Evolutionary conservation across 2,329 filamentous ascomycete species (phyloP).

Genomic region (Xylaria sp.): DNA sequence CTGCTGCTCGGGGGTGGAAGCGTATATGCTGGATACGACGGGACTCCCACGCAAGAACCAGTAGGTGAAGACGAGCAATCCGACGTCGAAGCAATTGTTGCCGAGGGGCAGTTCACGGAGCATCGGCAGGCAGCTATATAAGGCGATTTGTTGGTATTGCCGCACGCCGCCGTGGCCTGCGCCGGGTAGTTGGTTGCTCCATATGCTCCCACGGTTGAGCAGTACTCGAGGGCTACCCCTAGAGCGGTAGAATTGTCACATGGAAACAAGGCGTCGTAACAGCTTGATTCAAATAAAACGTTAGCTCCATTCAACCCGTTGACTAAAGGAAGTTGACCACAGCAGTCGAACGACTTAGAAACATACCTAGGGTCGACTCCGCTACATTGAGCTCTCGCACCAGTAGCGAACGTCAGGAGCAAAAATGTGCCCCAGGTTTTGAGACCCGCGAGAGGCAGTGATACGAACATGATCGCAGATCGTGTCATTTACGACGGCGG

Average conservation of each 20-base stretch:
- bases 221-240: conserved; percentile 39
- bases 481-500: background rate
- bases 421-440: conserved; percentile 35
- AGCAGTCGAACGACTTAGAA: background rate
- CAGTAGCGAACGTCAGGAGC: conserved; percentile 34
- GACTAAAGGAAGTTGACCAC: no score
- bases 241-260: conserved; percentile 39
- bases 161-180: conserved; percentile 43
- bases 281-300: conserved; percentile 26
- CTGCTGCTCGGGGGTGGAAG: conserved; percentile 5
- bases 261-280: conserved; percentile 44
- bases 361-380: conserved; percentile 36
- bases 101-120: conserved; percentile 27
- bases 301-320: conserved; percentile 20
- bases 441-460: conserved; percentile 21
- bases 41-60: background rate
- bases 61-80: conserved; percentile 8
- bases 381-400: conserved; percentile 38
- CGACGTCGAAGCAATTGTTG: background rate
- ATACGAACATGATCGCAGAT: conserved; percentile 31
- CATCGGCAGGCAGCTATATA: conserved; percentile 44
- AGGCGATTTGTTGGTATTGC: conserved; percentile 35
- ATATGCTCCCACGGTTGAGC: conserved; percentile 41
- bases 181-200: conserved; percentile 43
- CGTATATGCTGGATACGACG: conserved; percentile 23